Evolutionary conservation across 805 yeast genomes (phyloP).

Genomic region (Saccharomycopsis olivae): DNA sequence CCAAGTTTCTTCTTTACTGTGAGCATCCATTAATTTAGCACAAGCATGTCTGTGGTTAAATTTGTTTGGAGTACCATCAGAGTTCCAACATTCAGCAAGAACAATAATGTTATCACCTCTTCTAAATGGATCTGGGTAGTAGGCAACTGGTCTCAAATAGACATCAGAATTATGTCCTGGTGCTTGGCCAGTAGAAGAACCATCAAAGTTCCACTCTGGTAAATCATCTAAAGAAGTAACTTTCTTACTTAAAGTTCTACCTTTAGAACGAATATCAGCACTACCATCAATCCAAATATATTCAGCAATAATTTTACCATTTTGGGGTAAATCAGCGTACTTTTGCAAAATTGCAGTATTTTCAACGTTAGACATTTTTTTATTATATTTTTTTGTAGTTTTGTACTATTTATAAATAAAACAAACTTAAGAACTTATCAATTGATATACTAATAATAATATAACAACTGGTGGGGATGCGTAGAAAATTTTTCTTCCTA

Average conservation of each 20-base stretch:
- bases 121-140: conserved; percentile 95
- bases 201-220: conserved; percentile 99
- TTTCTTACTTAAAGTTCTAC: conserved; percentile 68
- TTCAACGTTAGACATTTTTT: conserved; percentile 3
- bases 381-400: background rate
- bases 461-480: too few species aligned
- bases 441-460: too few species aligned
- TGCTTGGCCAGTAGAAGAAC: conserved; percentile 97
- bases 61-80: conserved; percentile 98
- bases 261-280: conserved; percentile 87
- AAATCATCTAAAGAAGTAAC: conserved; percentile 71
- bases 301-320: conserved; percentile 84
- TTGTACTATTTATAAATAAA: too few species aligned
- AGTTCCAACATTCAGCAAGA: conserved; percentile 93
- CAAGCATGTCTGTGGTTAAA: conserved; percentile 97
- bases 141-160: conserved; percentile 90
- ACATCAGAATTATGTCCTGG: conserved; percentile 97
- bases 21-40: conserved; percentile 90
- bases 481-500: too few species aligned
- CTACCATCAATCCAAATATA: conserved; percentile 96
- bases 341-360: conserved; percentile 73
- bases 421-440: too few species aligned
- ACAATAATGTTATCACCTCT: conserved; percentile 95
- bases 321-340: conserved; percentile 75
- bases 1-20: conserved; percentile 79